Conservation (phyloP, 345 rosid genomes). For the Arabis hirsuta region DNA sequence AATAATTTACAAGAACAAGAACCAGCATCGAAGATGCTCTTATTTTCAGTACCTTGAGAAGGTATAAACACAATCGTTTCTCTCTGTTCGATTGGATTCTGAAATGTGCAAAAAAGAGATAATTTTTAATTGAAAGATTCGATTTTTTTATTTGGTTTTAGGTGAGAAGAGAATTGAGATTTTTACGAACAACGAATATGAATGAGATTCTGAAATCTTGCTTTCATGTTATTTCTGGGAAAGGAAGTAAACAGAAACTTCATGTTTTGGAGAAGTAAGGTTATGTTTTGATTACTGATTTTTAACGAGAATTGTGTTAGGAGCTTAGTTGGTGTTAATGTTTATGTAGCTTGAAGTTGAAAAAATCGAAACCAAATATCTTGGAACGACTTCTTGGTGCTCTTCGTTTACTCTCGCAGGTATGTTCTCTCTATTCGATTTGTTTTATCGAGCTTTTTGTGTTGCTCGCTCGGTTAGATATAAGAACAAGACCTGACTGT, state of each 20-base stretch:
- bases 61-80: slow-evolving; percentile 47
- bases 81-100: neutral
- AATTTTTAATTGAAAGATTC: neutral
- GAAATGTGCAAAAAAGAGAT: neutral
- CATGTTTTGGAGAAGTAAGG: slow-evolving; percentile 78
- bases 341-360: slow-evolving; percentile 70
- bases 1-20: slow-evolving; percentile 88
- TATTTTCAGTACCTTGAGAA: slow-evolving; percentile 86
- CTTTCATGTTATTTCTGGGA: slow-evolving; percentile 67
- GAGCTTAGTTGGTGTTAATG: neutral
- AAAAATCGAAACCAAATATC: slow-evolving; percentile 63
- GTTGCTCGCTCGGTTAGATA: neutral
- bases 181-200: slow-evolving; percentile 68
- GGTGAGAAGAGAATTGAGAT: slow-evolving; percentile 91
- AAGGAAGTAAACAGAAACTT: slow-evolving; percentile 67
- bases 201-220: slow-evolving; percentile 64
- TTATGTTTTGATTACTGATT: slow-evolving; percentile 7
- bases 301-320: neutral
- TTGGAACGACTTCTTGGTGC: slow-evolving; percentile 78
- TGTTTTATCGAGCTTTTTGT: neutral
- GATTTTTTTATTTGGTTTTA: slow-evolving; percentile 32
- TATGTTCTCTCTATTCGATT: slow-evolving; percentile 25
- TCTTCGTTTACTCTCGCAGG: slow-evolving; percentile 84
- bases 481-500: slow-evolving; percentile 16
- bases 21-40: slow-evolving; percentile 85